Evolutionary conservation across 495 filamentous ascomycete species (phyloP).

Genomic region (Aspergillus sclerotiicarbonarius): DNA sequence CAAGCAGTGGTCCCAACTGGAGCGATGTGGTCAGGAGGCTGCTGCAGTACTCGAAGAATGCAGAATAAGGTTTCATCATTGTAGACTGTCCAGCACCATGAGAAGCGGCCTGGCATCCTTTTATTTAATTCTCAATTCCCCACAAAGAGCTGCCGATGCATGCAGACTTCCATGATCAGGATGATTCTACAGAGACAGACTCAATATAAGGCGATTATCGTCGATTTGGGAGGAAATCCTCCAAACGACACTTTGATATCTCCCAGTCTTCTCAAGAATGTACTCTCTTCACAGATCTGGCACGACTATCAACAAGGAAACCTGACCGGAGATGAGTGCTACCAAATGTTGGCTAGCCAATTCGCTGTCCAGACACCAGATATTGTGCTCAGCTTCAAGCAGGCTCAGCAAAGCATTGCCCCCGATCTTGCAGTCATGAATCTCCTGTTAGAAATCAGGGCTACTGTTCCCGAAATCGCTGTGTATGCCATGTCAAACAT

Average conservation of each 20-base stretch:
- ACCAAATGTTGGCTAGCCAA: neutral
- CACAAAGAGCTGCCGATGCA: too few relatives aligned
- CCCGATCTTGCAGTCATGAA: neutral
- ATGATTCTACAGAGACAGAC: neutral
- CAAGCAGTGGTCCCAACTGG: too few relatives aligned
- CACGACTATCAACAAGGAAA: neutral
- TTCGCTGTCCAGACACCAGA: neutral
- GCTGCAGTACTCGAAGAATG: too few relatives aligned
- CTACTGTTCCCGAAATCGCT: neutral
- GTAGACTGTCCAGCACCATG: too few relatives aligned
- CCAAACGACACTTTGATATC: neutral
- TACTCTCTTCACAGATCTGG: neutral
- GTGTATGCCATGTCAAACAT: neutral
- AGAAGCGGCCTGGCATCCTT: too few relatives aligned
- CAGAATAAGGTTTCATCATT: too few relatives aligned
- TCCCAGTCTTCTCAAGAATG: neutral
- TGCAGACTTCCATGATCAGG: too few relatives aligned
- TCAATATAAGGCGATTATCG: neutral
- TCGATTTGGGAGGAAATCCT: neutral
- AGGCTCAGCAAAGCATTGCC: neutral
- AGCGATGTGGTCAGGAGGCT: too few relatives aligned
- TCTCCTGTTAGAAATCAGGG: neutral
- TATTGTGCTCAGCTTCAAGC: neutral
- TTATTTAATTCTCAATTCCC: too few relatives aligned
- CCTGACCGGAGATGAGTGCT: neutral